Base-by-base conservation (phyloP, 176 grass and related monocot genomes). In the Typha latifolia region DNA sequence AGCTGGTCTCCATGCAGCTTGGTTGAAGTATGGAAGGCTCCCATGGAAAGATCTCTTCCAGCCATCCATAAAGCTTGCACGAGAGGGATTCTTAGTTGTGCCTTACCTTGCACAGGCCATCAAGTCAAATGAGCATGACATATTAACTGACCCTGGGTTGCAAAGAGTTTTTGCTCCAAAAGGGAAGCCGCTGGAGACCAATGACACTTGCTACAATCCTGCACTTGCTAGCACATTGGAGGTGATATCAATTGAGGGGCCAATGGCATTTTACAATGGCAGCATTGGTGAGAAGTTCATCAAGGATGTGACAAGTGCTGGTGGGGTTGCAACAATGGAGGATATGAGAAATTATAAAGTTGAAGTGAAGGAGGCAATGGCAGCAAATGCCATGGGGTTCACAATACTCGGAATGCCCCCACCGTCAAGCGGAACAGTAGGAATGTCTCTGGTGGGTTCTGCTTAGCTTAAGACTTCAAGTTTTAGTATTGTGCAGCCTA, bases 391-490 rank as follows among this genome's bases (percentile, higher is more conserved):
- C 69, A 78, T 96, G 87, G 92, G 88, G 1, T 89, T 62, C 79
- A 84, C 82, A 51, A 74, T 96, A 72, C 80, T 96, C 12, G 92
- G 92, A 21, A 91, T 91, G 92, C 92, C 84, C 29, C 92, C 88
- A 18, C 92, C 92, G 32, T 96, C 92, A 20, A 88, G 84, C 48
- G 92, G 92, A 77, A 86, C 88, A 11, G 80, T 86, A 22, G 84
- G 92, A 13, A 62, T 91, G 72, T 53, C 85, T 14, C 13, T 96
- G 85, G 85, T 96, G 50, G 56, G 66, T 14, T 19, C 15, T 59
- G 18, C 22, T 59, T 59, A 2, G 18, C 53, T 59, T 16, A 9
- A 26, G 8, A 9, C 1, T 59, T 18, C 53, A 16, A 57, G 15
- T 2, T 19, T 14, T 16, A 14, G 27, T 29, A 29, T 29, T 3